Conservation (phyloP, 805 yeast genomes). For the Saccharomycopsis javanensis region DNA sequence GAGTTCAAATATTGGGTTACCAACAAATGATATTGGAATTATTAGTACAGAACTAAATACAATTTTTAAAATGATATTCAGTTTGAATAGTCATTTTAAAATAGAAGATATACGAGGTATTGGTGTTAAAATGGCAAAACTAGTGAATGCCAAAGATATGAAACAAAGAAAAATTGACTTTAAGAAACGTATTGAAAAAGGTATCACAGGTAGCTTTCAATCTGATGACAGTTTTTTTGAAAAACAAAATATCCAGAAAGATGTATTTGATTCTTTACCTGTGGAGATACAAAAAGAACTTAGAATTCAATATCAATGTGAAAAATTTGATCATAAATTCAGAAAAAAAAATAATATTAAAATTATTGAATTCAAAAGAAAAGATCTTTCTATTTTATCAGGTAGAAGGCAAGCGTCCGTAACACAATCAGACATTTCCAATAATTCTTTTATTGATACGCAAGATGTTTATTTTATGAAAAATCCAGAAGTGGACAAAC, state of each 20-base stretch:
- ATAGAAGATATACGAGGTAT: slow-evolving; percentile 70
- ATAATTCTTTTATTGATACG: slow-evolving; percentile 4
- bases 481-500: slow-evolving; percentile 11
- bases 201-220: background rate
- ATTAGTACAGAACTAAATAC: slow-evolving; percentile 50
- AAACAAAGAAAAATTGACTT: slow-evolving; percentile 8
- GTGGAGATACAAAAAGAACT: slow-evolving; percentile 55
- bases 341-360: slow-evolving; percentile 3
- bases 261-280: slow-evolving; percentile 58
- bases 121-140: slow-evolving; percentile 55
- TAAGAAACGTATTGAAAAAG: slow-evolving; percentile 17
- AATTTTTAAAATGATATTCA: slow-evolving; percentile 39
- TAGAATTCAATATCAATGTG: slow-evolving; percentile 34
- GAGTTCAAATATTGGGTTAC: slow-evolving; percentile 47
- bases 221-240: slow-evolving; percentile 19
- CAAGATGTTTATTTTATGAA: slow-evolving; percentile 14
- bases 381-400: background rate
- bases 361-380: background rate
- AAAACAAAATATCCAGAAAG: slow-evolving; percentile 45
- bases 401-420: background rate
- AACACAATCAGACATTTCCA: background rate
- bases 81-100: slow-evolving; percentile 35
- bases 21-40: slow-evolving; percentile 52
- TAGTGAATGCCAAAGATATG: slow-evolving; percentile 30
- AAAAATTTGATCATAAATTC: slow-evolving; percentile 2